phyloP scores from a whole-genome alignment of 495 filamentous ascomycete species.

The Talaromyces nanjingensis region DNA sequence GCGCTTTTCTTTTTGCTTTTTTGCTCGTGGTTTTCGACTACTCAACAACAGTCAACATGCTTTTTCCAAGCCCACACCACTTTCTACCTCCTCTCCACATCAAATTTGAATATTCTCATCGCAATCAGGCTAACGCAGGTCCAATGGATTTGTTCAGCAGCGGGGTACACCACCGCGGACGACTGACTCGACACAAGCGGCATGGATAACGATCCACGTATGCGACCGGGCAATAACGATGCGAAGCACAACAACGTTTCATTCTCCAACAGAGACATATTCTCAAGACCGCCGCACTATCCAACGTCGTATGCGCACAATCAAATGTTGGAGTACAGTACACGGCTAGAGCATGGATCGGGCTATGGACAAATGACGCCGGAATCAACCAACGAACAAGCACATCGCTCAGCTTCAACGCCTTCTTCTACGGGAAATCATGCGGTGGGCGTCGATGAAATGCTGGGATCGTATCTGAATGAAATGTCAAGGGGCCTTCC shows the following conservation, averaged over 20 bases:
- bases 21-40: background rate
- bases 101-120: background rate
- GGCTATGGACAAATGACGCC: background rate
- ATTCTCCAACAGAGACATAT: background rate
- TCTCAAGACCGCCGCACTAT: background rate
- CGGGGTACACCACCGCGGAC: background rate
- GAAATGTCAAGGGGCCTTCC: conserved; percentile 2
- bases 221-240: conserved; percentile 15
- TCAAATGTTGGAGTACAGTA: background rate
- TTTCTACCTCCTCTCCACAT: background rate
- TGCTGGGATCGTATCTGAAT: background rate
- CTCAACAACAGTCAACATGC: background rate
- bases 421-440: background rate
- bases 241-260: background rate
- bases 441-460: background rate
- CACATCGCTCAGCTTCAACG: conserved; percentile 1
- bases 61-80: background rate
- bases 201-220: conserved; percentile 30
- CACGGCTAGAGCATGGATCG: background rate
- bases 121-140: conserved; percentile 11
- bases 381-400: background rate
- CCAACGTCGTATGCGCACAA: background rate
- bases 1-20: background rate
- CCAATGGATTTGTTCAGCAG: background rate
- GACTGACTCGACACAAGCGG: background rate